Conservation (phyloP, 2,329 filamentous ascomycete species). For the Nannizziopsis arthrosporioides region DNA sequence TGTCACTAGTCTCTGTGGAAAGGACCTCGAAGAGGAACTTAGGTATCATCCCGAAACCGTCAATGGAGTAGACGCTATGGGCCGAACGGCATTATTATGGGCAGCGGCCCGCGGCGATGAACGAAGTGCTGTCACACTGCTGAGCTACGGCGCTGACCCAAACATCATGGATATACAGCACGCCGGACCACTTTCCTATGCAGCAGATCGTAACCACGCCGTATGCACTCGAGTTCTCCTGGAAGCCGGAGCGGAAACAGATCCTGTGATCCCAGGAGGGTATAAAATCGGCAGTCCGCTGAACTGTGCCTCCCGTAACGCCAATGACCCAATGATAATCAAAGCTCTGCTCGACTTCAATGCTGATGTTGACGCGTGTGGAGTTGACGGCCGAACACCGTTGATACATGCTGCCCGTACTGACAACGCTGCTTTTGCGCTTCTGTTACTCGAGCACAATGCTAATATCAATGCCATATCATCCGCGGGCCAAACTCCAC, state of each 20-base stretch:
- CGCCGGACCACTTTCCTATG: conserved; percentile 16
- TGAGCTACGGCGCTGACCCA: conserved; percentile 18
- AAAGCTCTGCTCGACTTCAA: conserved; percentile 25
- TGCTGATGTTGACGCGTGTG: conserved; percentile 20
- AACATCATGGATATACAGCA: conserved; percentile 18
- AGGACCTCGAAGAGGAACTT: conserved; percentile 16
- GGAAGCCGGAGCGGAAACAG: conserved; percentile 21
- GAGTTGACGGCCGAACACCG: conserved; percentile 22
- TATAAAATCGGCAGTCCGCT: conserved; percentile 22
- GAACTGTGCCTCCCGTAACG: conserved; percentile 23
- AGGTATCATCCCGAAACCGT: conserved; percentile 15
- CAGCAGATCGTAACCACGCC: conserved; percentile 15
- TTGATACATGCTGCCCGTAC: conserved; percentile 24
- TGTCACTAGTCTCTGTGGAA: conserved; percentile 17
- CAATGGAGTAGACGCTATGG: conserved; percentile 17
- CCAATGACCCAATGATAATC: conserved; percentile 19
- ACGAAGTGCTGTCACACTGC: conserved; percentile 14
- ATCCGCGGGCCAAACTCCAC: conserved; percentile 21
- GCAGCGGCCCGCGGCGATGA: conserved; percentile 19
- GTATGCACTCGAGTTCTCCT: conserved; percentile 19
- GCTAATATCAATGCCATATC: conserved; percentile 25
- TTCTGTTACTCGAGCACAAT: conserved; percentile 25
- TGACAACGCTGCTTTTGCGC: conserved; percentile 22
- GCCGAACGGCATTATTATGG: conserved; percentile 20
- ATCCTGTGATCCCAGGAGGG: conserved; percentile 19